A percentile compares a stretch with the other conserved stretches of the same genome.
phyloP scores from a whole-genome alignment of 2,329 filamentous ascomycete genomes.

The Pseudogymnoascus sp. region DNA sequence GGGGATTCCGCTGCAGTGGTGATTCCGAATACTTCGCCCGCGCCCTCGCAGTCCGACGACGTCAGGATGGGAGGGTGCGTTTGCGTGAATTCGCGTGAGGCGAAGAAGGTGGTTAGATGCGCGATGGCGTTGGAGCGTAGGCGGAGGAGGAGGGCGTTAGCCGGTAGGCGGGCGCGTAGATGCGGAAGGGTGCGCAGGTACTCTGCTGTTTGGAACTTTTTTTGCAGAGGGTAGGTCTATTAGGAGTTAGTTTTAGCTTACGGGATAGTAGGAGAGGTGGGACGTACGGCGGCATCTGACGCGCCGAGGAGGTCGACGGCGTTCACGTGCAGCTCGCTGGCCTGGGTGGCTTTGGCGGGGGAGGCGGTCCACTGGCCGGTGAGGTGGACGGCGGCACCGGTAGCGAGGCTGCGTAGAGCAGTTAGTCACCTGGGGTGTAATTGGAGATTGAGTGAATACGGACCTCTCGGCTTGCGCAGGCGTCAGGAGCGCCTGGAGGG shows the following conservation, averaged over 20 bases:
- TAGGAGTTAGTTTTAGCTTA: not conserved
- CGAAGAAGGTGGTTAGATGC: conserved; percentile 68
- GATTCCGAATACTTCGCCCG: conserved; percentile 84
- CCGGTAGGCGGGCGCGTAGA: conserved; percentile 70
- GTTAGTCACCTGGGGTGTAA: conserved; percentile 11
- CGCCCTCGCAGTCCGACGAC: conserved; percentile 94
- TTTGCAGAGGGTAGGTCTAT: conserved; percentile 86
- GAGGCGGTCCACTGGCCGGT: conserved; percentile 69
- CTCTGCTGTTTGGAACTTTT: conserved; percentile 87
- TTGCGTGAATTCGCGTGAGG: conserved; percentile 61
- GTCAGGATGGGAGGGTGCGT: conserved; percentile 91
- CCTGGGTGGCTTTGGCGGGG: conserved; percentile 57
- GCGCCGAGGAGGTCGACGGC: conserved; percentile 63
- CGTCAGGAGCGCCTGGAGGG: conserved; percentile 51
- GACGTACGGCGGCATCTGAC: conserved; percentile 68
- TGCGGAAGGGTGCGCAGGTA: conserved; percentile 85
- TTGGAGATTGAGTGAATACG: conserved; percentile 12
- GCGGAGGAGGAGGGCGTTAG: conserved; percentile 71
- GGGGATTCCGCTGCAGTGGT: conserved; percentile 30
- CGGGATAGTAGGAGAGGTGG: not conserved
- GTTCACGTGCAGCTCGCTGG: conserved; percentile 71
- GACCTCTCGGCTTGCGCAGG: conserved; percentile 23
- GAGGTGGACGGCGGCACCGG: conserved; percentile 71
- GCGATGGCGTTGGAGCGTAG: conserved; percentile 74
- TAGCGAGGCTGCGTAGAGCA: conserved; percentile 54